phyloP scores from a whole-genome alignment of 1,284 basidiomycete species.

The Psilocybe mexicana region DNA sequence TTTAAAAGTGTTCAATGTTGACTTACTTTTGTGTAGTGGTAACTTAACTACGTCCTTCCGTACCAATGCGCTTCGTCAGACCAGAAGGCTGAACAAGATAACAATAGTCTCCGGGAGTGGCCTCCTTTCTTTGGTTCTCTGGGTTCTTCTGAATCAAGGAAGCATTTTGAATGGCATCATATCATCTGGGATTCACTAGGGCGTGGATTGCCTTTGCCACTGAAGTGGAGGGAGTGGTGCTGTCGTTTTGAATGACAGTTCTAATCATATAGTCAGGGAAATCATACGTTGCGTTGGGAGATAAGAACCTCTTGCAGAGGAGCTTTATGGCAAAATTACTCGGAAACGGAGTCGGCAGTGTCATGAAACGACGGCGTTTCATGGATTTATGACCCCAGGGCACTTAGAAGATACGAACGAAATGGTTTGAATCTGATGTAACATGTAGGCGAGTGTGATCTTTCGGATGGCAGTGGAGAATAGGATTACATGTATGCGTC shows the following conservation, averaged over 20 bases:
- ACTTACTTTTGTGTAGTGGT: not conserved
- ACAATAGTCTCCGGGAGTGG: not conserved
- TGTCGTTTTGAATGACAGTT: conserved; percentile 6
- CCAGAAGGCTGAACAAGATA: not conserved
- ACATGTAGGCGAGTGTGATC: not conserved
- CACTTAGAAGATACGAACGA: too few relatives aligned
- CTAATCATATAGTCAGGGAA: conserved; percentile 12
- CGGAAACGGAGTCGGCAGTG: conserved; percentile 5
- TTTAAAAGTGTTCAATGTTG: not conserved
- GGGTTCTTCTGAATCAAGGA: not conserved
- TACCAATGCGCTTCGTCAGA: not conserved
- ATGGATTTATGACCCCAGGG: not conserved
- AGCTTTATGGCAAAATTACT: not conserved
- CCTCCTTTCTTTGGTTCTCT: not conserved
- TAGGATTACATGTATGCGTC: conserved; percentile 8
- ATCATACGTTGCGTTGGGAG: not conserved
- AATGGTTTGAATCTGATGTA: too few relatives aligned
- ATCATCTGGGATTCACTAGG: not conserved
- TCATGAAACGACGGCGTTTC: conserved; percentile 5
- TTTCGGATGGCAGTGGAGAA: not conserved
- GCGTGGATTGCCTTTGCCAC: not conserved
- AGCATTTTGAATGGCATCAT: not conserved
- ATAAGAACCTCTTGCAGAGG: conserved; percentile 1
- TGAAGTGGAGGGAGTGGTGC: conserved; percentile 5
- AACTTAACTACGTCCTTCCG: not conserved